Evolutionary conservation across 2,329 filamentous ascomycete genomes (phyloP).

Genomic region (Chaetomiaceae sp.): DNA sequence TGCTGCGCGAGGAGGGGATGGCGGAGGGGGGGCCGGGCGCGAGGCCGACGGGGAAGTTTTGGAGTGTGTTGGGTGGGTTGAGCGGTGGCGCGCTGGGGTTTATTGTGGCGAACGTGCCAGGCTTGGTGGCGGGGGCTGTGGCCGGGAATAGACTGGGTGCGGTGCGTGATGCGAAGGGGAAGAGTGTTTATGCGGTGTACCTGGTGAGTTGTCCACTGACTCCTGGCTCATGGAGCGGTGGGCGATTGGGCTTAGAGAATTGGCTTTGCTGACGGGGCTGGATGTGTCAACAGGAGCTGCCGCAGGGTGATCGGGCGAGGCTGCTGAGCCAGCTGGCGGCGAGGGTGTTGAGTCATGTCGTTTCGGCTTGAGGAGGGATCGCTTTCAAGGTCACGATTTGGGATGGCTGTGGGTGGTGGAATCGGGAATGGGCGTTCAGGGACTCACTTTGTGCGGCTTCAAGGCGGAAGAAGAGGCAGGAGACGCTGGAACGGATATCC

Average conservation of each 20-base stretch:
- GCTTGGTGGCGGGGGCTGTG: slow-evolving; percentile 81
- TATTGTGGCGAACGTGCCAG: slow-evolving; percentile 88
- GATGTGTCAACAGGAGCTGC: slow-evolving; percentile 75
- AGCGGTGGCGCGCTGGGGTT: slow-evolving; percentile 90
- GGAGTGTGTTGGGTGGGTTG: slow-evolving; percentile 76
- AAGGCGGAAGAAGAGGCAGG: too few relatives aligned
- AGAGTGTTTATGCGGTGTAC: slow-evolving; percentile 92
- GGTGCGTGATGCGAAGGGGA: slow-evolving; percentile 81
- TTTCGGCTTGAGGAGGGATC: slow-evolving; percentile 43
- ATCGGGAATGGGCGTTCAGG: neutral
- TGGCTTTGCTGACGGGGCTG: slow-evolving; percentile 2
- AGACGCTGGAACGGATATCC: too few relatives aligned
- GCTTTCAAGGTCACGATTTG: neutral
- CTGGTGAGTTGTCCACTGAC: slow-evolving; percentile 41
- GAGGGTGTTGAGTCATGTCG: slow-evolving; percentile 78
- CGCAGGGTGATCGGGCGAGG: slow-evolving; percentile 72
- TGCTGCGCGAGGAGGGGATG: slow-evolving; percentile 82
- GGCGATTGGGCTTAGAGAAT: neutral
- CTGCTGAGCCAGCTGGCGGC: slow-evolving; percentile 78
- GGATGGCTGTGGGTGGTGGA: slow-evolving; percentile 2
- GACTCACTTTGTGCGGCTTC: too few relatives aligned
- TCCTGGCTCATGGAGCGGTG: too few relatives aligned
- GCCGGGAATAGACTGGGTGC: slow-evolving; percentile 89
- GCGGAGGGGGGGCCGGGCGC: slow-evolving; percentile 60
- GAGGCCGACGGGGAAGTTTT: slow-evolving; percentile 66